phyloP scores from a whole-genome alignment of 1,284 basidiomycete genomes.

The Macrocystidia cucumis region DNA sequence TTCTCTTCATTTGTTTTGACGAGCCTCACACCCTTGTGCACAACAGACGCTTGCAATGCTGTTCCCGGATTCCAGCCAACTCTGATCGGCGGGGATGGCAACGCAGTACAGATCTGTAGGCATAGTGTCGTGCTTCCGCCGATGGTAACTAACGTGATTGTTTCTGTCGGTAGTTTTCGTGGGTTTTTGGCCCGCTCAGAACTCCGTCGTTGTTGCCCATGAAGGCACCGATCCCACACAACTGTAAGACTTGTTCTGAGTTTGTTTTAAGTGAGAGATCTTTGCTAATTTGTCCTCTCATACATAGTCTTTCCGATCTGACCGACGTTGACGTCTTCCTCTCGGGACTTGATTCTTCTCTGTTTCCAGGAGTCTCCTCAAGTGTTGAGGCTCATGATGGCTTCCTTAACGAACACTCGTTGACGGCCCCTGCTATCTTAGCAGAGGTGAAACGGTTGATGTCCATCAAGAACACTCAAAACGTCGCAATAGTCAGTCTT shows the following conservation, averaged over 20 bases:
- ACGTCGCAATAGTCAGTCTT: constrained; percentile 25
- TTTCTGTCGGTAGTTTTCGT: constrained; percentile 35
- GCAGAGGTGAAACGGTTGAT: constrained; percentile 30
- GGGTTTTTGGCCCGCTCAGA: constrained; percentile 35
- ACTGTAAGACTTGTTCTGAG: constrained; percentile 21
- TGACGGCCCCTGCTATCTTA: constrained; percentile 28
- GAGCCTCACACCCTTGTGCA: neutral
- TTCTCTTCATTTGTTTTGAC: neutral
- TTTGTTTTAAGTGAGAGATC: constrained; percentile 7
- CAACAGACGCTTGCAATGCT: constrained; percentile 31
- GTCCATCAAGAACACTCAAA: constrained; percentile 21
- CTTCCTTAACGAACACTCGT: constrained; percentile 38
- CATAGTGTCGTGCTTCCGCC: constrained; percentile 1
- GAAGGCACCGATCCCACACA: constrained; percentile 44
- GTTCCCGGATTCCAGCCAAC: constrained; percentile 35
- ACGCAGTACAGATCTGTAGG: constrained; percentile 34
- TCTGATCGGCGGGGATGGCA: constrained; percentile 38
- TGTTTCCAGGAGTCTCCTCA: constrained; percentile 40
- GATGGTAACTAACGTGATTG: too few relatives aligned
- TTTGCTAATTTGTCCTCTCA: too few relatives aligned
- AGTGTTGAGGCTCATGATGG: constrained; percentile 37
- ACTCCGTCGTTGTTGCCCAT: constrained; percentile 42
- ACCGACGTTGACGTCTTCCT: constrained; percentile 37
- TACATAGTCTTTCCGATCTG: constrained; percentile 30
- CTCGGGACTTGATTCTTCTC: constrained; percentile 25